Evolutionary conservation across 2,329 filamentous ascomycete species (phyloP).

Genomic region (Phaeoacremonium minimum): DNA sequence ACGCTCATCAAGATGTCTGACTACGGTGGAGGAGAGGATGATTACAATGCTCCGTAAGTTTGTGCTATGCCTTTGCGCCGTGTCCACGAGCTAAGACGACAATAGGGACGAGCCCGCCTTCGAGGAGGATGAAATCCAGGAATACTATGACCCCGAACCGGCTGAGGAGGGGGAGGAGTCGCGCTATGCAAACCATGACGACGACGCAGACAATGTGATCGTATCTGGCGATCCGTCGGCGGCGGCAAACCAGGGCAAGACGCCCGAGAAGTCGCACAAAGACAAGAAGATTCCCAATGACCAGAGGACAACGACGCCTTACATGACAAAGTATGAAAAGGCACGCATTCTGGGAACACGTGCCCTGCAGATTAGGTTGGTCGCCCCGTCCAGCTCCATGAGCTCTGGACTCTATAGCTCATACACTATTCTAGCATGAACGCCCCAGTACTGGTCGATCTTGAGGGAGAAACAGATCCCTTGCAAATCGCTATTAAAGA

Average conservation of each 20-base stretch:
- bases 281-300: conserved; percentile 90
- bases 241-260: conserved; percentile 48
- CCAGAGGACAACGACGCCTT: conserved; percentile 87
- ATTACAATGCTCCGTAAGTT: no score
- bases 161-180: conserved; percentile 51
- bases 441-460: conserved; percentile 90
- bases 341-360: conserved; percentile 90
- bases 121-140: conserved; percentile 64
- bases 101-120: conserved; percentile 65
- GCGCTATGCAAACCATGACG: conserved; percentile 46
- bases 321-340: conserved; percentile 99
- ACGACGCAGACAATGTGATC: conserved; percentile 56
- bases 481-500: conserved; percentile 98
- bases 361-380: conserved; percentile 90
- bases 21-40: conserved; percentile 57
- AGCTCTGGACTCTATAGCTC: no score
- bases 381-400: no score
- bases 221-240: conserved; percentile 59
- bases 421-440: conserved; percentile 97
- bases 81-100: no score
- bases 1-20: conserved; percentile 58
- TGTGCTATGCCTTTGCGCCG: no score
- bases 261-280: conserved; percentile 52
- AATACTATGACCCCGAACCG: conserved; percentile 52
- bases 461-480: conserved; percentile 96